Evolutionary conservation across 2,329 filamentous ascomycete genomes (phyloP), one percentile per base, ranked within the genome.

Genomic region (Colletotrichum sp.): DNA sequence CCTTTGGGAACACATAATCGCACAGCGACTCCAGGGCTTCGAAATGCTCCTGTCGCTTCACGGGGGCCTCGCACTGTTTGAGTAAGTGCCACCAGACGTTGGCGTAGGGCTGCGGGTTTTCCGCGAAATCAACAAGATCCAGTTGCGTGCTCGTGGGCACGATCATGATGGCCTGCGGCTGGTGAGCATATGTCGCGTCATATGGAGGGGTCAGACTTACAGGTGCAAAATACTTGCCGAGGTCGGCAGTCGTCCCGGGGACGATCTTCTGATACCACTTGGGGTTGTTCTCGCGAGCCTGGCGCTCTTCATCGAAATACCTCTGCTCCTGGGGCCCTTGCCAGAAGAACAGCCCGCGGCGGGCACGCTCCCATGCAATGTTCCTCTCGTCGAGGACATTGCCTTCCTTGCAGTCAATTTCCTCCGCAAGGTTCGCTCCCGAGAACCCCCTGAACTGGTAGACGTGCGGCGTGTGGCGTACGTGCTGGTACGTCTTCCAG

Each of bases 401-500:
- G 28, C 64, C 64, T 14, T 21, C 63, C 6, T 64, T 66, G 34
- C 63, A 75, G 43, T 16, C 28, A 12, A 43, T 65, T 9, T 28
- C 61, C 43, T 75, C 64, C 2, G 69, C 73, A 18, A 73, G 34
- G 7, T 58, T 63, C 24, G 24, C 7, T 4, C 64, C 64, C 4
- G n/a, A 14, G 34, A 65, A 73, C 18, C 7, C 64, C 9, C 34
- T 68, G 34, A 73, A 59, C 13, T 75, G 64, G 21, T 30, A 30
- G 21, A 75, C 52, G 16, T 43, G 61, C 4, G 73, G 69, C 6
- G 43, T 52, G 64, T 75, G 73, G 10, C 24, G 61, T 24, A 75
- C 69, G 43, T 75, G 63, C 24, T 75, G 73, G 38, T 69, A 73
- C 16, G 63, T 21, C 36, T 73, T 73, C 73, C 73, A 73, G 18